phyloP scores from a whole-genome alignment of 1,139 yeast genomes.

The Kodamaea sp. region DNA sequence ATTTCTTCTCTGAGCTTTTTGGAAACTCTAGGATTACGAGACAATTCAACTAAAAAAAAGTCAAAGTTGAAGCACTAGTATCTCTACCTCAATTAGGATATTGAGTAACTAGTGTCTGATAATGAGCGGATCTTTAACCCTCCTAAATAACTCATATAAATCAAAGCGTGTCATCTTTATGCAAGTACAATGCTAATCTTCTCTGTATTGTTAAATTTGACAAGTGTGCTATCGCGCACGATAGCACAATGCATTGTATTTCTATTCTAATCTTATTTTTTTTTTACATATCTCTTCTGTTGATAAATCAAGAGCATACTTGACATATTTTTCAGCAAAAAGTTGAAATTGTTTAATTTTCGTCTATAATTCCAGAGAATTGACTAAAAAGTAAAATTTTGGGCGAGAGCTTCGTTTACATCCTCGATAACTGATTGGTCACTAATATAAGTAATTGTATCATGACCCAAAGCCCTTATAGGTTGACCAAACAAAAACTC shows the following conservation, averaged over 20 bases:
- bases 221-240: too few relatives aligned
- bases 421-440: slow-evolving; percentile 5
- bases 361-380: slow-evolving; percentile 28
- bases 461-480: slow-evolving; percentile 29
- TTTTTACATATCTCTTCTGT: slow-evolving; percentile 31
- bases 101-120: slow-evolving; percentile 44
- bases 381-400: slow-evolving; percentile 25
- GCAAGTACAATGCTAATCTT: too few relatives aligned
- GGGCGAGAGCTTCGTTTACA: slow-evolving; percentile 28
- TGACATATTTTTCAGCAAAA: slow-evolving; percentile 32
- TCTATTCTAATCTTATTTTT: slow-evolving; percentile 38
- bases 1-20: slow-evolving; percentile 31
- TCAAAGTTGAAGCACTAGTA: slow-evolving; percentile 44
- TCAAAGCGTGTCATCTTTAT: too few relatives aligned
- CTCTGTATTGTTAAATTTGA: too few relatives aligned
- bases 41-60: slow-evolving; percentile 41
- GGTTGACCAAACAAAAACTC: slow-evolving; percentile 41
- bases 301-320: slow-evolving; percentile 22
- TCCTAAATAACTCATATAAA: slow-evolving; percentile 43
- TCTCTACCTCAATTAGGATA: slow-evolving; percentile 44
- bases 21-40: slow-evolving; percentile 37
- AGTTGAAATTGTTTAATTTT: slow-evolving; percentile 16
- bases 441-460: slow-evolving; percentile 21
- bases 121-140: slow-evolving; percentile 38
- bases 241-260: too few relatives aligned